Base-by-base conservation (phyloP, 169 alveolate species). In the Cryptosporidium ubiquitum region DNA sequence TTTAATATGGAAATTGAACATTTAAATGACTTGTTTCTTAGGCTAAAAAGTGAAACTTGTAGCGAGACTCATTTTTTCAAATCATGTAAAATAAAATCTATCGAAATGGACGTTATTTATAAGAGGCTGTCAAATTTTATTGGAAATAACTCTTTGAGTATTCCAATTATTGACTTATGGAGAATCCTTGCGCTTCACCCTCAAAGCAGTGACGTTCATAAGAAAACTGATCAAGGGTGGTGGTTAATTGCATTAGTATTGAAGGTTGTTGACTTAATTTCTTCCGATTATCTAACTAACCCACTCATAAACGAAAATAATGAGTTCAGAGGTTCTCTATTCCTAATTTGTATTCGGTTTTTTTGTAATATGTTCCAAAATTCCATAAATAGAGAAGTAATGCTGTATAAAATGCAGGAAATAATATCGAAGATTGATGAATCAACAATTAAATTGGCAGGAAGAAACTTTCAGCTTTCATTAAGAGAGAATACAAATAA, bases 151-250 rank as follows among this genome's bases (percentile, higher is more conserved):
- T 14, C 31, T 4, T 20, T 58, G 31, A 40, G 70, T 5, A 9
- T 79, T 23, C 74, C 89, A 26, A 58, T 79, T 33, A 31, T 79
- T 26, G 89, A 79, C 23, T 33, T 79, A 29, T 79, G 89, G 89
- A 58, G 89, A 31, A 79, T 79, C 26, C 89, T 79, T 57, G 89
- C 89, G 39, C 66, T 79, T 14, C 75, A 79, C 12, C 89, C 89
- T 23, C 89, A 79, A 79, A 79, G 89, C 68, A 79, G 89, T 49
- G 89, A 79, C 39, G 61, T 79, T 61, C 89, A 79, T 16, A 79
- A 79, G 47, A 79, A 58, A 42, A 40, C 75, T 31, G 89, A 79
- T 33, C 64, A 79, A 79, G 89, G 89, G 18, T 79, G 89, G 89
- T 79, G 89, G 89, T 31, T 79, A 35, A 5, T 79, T n/a, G 57